Conservation (phyloP, 179 eudicot species). For the Vitellaria paradoxa region DNA sequence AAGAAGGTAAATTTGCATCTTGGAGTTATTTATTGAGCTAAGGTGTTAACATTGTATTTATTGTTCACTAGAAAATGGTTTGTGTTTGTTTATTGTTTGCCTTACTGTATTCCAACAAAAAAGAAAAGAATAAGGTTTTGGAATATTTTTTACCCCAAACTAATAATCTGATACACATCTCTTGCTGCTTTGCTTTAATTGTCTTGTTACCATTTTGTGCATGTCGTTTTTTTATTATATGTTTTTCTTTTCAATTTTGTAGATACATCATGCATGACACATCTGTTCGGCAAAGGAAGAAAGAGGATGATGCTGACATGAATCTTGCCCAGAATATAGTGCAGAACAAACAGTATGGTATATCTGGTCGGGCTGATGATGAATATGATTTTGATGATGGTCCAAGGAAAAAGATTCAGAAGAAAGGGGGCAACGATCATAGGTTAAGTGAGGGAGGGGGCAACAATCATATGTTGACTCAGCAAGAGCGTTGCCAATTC, state of each 20-base stretch:
- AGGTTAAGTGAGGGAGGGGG: conserved; percentile 30
- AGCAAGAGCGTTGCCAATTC: conserved; percentile 79
- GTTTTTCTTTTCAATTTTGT: background rate
- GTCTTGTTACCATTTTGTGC: background rate
- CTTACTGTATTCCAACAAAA: background rate
- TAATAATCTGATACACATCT: background rate
- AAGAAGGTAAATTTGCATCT: conserved; percentile 50
- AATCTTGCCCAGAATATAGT: conserved; percentile 71
- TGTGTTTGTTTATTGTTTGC: background rate
- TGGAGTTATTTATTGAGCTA: background rate
- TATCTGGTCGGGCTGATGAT: conserved; percentile 72
- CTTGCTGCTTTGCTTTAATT: background rate
- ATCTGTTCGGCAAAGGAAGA: conserved; percentile 48
- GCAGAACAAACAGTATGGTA: conserved; percentile 55
- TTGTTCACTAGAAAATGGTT: background rate
- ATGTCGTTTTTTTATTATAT: background rate
- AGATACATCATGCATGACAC: conserved; percentile 60
- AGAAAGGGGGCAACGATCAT: conserved; percentile 45
- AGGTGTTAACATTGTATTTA: background rate
- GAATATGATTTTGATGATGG: conserved; percentile 90
- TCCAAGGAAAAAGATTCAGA: conserved; percentile 60
- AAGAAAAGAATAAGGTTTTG: background rate
- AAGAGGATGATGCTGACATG: conserved; percentile 76
- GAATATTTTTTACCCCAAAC: background rate
- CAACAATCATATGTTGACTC: conserved; percentile 81